These are phyloP conservation scores for Passalora sequoiae DNA, from an alignment of 2,329 filamentous ascomycete species.

Conservation along the genomic window DNA sequence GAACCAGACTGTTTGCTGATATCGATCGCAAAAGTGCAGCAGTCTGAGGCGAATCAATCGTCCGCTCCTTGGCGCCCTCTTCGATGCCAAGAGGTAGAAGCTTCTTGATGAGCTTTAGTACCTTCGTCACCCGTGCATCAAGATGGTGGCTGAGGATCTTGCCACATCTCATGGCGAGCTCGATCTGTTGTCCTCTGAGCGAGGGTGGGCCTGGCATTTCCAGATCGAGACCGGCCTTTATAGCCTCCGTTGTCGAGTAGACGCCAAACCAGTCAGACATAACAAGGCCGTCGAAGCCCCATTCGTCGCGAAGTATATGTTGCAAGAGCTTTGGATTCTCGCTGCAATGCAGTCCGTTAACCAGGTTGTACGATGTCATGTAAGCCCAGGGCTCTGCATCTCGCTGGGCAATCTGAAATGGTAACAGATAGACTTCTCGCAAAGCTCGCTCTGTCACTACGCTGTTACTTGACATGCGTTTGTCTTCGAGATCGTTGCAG, in stretches of 20 bases:
- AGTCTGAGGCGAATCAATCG: conserved; percentile 31
- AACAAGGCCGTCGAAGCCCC: conserved; percentile 54
- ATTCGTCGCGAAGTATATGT: conserved; percentile 64
- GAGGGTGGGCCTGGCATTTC: conserved; percentile 75
- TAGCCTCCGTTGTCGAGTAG: conserved; percentile 61
- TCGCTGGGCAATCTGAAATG: conserved; percentile 67
- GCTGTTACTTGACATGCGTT: conserved; percentile 60
- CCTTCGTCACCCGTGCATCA: conserved; percentile 55
- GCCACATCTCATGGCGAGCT: conserved; percentile 26
- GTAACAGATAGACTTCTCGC: conserved; percentile 67
- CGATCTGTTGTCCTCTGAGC: conserved; percentile 32
- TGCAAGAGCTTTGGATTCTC: conserved; percentile 62
- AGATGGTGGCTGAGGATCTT: conserved; percentile 38
- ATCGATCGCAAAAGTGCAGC: conserved; percentile 28
- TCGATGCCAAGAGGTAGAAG: conserved; percentile 24
- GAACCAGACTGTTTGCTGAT: conserved; percentile 27
- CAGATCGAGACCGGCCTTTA: conserved; percentile 74
- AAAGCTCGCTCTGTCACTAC: conserved; percentile 60
- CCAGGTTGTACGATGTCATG: conserved; percentile 71
- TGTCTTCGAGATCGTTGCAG: conserved; percentile 68
- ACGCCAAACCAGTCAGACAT: conserved; percentile 79
- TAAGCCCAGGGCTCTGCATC: conserved; percentile 64
- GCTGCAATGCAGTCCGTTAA: conserved; percentile 65
- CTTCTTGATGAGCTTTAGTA: conserved; percentile 54
- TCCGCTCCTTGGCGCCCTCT: conserved; percentile 29